Evolutionary conservation across 805 yeast genomes (phyloP), one percentile per base, ranked within the genome.

Genomic region (Monosporozyma unispora): DNA sequence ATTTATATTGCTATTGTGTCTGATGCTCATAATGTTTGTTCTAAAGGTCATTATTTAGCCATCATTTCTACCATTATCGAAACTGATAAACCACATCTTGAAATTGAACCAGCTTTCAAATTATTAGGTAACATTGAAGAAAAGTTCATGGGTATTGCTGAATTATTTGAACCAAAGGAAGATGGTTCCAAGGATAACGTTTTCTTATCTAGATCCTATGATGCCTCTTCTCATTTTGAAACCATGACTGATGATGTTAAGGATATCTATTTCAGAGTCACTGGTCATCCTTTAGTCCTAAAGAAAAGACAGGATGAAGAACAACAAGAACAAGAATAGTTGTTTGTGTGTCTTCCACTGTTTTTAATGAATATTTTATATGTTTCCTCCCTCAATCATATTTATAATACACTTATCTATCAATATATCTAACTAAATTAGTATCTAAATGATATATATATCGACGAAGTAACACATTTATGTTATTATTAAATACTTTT

Each of bases 231-330:
- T 9, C 99, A 93, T 70, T 93, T 93, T 66, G 99, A 93, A 70
- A 73, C 90, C 41, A 86, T 96, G 60, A 93, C 99, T 38, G 98
- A 93, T 66, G 98, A 93, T 67, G 95, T 93, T 58, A 89, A 88
- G 70, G 96, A 91, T 67, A 77, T 93, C 48, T 93, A 93, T 69
- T 82, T 83, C 68, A 80, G 98, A 67, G 83, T 93, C 55, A 86
- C 86, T 31, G 98, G 98, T 46, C 86, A 87, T 67, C 96, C 96
- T 18, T 77, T 93, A 60, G 95, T 86, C 22, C 77, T 90, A 57
- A 82, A 88, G 72, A 78, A 85, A 66, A 82, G 95, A 64, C 74
- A 81, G 12, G 55, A 52, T 28, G 37, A 42, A 23, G 25, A 42
- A 11, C 18, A 42, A 14, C 19, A 40, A 40, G 25, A 39, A 39